A percentile compares a stretch with the other conserved stretches of the same genome.
These are phyloP conservation scores for Tricladium varicosporioides DNA, from an alignment of 2,329 filamentous ascomycete species.

Conservation along the genomic window DNA sequence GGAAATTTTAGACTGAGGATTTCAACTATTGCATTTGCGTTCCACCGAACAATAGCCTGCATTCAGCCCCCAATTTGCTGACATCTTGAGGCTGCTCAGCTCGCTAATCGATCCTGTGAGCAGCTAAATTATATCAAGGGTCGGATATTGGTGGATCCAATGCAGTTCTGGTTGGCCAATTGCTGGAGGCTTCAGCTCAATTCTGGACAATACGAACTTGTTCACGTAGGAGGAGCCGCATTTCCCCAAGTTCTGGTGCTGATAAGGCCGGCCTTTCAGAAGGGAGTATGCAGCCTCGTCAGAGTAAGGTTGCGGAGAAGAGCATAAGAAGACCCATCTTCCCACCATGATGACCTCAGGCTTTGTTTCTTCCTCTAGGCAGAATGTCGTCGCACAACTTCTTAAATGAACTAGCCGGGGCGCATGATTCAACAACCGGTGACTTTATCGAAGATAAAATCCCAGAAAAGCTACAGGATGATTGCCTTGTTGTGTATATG, in stretches of 20 bases:
- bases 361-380: background rate
- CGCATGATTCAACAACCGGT: background rate
- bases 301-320: background rate
- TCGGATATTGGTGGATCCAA: constrained; percentile 3
- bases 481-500: constrained; percentile 1
- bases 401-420: no score
- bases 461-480: constrained; percentile 4
- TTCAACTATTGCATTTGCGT: no score
- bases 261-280: constrained; percentile 3
- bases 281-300: background rate
- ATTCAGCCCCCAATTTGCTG: background rate
- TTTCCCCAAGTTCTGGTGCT: background rate
- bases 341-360: background rate
- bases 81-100: background rate
- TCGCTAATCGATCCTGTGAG: constrained; percentile 12
- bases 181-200: background rate
- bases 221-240: constrained; percentile 65
- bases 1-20: no score
- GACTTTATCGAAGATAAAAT: constrained; percentile 5
- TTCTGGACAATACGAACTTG: background rate
- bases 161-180: background rate
- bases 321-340: background rate
- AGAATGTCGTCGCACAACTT: no score
- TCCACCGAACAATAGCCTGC: no score
- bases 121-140: background rate